Evolutionary conservation across 129 eudicot genomes (phyloP).

Genomic region (Tagetes patula): DNA sequence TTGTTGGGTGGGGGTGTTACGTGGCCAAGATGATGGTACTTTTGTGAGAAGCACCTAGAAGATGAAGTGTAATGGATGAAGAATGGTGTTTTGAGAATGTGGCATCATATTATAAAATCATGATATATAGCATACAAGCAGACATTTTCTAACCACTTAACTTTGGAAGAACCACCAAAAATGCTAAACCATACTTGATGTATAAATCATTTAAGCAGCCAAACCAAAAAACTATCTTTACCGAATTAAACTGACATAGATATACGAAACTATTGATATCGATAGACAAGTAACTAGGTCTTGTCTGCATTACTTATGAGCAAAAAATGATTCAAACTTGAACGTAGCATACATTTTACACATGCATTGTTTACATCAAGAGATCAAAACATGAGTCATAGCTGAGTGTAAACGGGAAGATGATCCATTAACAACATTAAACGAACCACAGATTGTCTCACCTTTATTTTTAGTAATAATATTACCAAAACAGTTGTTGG

Average conservation of each 20-base stretch:
- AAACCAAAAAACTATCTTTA: neutral
- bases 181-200: no score
- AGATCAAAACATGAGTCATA: constrained; percentile 13
- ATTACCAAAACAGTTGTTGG: constrained; percentile 9
- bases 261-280: neutral
- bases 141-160: no score
- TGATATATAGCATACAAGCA: no score
- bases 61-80: no score
- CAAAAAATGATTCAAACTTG: no score
- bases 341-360: neutral
- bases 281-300: neutral
- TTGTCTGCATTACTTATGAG: neutral
- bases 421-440: neutral
- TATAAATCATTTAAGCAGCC: neutral
- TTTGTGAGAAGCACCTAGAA: no score
- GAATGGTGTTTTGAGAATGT: no score
- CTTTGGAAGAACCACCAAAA: no score
- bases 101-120: no score
- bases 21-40: no score
- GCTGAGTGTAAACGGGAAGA: neutral
- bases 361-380: constrained; percentile 5
- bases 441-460: neutral
- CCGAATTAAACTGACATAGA: neutral
- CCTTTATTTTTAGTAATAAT: neutral
- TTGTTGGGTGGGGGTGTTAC: no score